Percentiles rank a stretch among this genome's conserved stretches.
These are phyloP conservation scores for Mycena polygramma DNA, from an alignment of 768 basidiomycete genomes.

Conservation along the genomic window DNA sequence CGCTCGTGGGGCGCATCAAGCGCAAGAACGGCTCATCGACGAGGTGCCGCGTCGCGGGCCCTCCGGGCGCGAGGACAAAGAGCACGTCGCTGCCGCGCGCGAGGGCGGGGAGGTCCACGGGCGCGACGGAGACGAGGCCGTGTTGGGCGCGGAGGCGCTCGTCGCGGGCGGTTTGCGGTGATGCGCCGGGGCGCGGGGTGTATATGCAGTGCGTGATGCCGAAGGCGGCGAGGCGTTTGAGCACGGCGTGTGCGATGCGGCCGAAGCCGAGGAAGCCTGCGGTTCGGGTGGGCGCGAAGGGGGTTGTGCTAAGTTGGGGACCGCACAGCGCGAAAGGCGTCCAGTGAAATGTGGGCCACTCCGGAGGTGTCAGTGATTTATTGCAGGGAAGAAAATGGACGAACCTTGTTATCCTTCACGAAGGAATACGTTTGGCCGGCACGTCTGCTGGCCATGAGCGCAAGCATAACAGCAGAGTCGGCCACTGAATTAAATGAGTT, in stretches of 20 bases:
- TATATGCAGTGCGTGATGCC: slow-evolving; percentile 84
- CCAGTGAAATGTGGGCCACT: slow-evolving; percentile 82
- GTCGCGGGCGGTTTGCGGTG: slow-evolving; percentile 55
- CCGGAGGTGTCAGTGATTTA: not conserved
- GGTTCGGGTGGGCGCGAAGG: slow-evolving; percentile 67
- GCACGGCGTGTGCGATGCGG: slow-evolving; percentile 53
- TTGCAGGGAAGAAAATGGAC: slow-evolving; percentile 32
- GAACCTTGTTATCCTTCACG: slow-evolving; percentile 78
- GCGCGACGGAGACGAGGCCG: slow-evolving; percentile 53
- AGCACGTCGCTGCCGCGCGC: slow-evolving; percentile 86
- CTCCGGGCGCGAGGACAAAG: slow-evolving; percentile 87
- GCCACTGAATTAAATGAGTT: slow-evolving; percentile 69
- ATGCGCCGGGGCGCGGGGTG: slow-evolving; percentile 58
- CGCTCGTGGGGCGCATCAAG: slow-evolving; percentile 86
- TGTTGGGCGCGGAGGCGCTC: slow-evolving; percentile 45
- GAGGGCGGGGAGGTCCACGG: slow-evolving; percentile 76
- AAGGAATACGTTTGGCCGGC: slow-evolving; percentile 72
- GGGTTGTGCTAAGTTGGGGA: slow-evolving; percentile 77
- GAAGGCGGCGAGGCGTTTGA: slow-evolving; percentile 85
- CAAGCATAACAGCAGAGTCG: slow-evolving; percentile 90
- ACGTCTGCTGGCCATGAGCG: slow-evolving; percentile 91
- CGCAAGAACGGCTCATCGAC: slow-evolving; percentile 78
- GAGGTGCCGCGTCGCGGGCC: slow-evolving; percentile 77
- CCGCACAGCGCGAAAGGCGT: slow-evolving; percentile 89
- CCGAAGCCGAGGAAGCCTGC: slow-evolving; percentile 96